Evolutionary conservation across 2,329 filamentous ascomycete genomes (phyloP).

Genomic region (Sordariomycetes sp.): DNA sequence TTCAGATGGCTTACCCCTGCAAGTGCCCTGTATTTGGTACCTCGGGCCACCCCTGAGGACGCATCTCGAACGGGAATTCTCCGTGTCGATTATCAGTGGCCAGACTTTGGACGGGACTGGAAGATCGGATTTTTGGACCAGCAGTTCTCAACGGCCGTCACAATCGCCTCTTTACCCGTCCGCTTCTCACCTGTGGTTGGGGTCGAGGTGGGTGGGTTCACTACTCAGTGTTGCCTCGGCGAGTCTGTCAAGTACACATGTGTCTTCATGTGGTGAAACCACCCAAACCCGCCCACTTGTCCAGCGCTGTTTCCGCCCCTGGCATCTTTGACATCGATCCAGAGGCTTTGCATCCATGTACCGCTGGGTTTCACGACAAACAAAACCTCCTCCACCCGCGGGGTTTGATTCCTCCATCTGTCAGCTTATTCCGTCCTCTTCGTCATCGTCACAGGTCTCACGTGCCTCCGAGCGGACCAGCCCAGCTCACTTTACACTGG

Average conservation of each 20-base stretch:
- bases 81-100: background rate
- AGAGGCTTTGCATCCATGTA: no score
- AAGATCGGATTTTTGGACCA: background rate
- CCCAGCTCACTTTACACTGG: background rate
- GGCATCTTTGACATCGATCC: no score
- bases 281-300: no score
- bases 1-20: background rate
- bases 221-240: no score
- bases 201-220: no score
- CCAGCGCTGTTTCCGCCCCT: no score
- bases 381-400: no score
- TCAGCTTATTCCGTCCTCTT: background rate
- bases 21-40: background rate
- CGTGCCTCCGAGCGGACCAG: background rate
- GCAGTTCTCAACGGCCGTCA: background rate
- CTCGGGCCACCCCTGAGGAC: background rate
- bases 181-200: background rate
- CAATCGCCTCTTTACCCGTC: background rate
- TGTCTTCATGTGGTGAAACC: no score
- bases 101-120: background rate
- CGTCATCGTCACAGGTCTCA: background rate
- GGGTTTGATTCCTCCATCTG: background rate
- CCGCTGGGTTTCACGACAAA: no score
- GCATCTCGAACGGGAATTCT: background rate
- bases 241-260: no score